Evolutionary conservation across 228 moss, liverwort and hornwort species (phyloP).

Genomic region (Sphagnum fallax): DNA sequence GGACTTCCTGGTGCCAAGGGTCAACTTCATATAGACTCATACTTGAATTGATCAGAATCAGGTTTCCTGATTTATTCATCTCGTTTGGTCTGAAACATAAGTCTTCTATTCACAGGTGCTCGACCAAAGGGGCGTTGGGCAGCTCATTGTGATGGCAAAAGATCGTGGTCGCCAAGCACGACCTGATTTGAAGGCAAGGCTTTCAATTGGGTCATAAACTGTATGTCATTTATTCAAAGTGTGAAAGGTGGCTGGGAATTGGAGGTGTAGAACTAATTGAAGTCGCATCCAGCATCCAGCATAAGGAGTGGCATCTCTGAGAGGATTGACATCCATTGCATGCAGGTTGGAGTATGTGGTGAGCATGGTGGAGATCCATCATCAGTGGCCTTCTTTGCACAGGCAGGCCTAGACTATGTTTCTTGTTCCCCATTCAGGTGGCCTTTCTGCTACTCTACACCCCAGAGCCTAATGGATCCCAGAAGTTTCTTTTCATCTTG

Average conservation of each 20-base stretch:
- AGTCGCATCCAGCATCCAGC: too few species aligned
- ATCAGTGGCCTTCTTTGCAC: conserved; percentile 74
- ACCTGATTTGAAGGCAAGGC: conserved; percentile 58
- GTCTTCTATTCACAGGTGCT: conserved; percentile 37
- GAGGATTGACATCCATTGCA: not conserved
- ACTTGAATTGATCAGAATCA: too few species aligned
- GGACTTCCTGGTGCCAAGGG: too few species aligned
- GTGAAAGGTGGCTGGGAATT: too few species aligned
- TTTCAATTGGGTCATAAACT: not conserved
- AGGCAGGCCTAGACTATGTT: conserved; percentile 78
- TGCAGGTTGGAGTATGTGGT: conserved; percentile 90
- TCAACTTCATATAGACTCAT: too few species aligned
- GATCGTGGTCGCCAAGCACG: conserved; percentile 69
- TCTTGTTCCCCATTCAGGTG: conserved; percentile 98
- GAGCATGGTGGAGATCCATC: conserved; percentile 95
- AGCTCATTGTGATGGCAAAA: conserved; percentile 70
- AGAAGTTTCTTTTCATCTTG: too few species aligned
- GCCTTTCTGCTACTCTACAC: not conserved
- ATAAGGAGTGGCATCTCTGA: not conserved
- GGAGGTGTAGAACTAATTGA: too few species aligned
- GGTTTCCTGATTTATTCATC: too few species aligned
- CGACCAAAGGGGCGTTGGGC: conserved; percentile 87
- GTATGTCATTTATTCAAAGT: too few species aligned
- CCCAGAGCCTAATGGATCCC: too few species aligned
- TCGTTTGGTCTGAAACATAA: too few species aligned